A percentile compares a stretch with the other conserved stretches of the same genome.
Evolutionary conservation across 768 basidiomycete genomes (phyloP).

Genomic region (Nidularia sp.): DNA sequence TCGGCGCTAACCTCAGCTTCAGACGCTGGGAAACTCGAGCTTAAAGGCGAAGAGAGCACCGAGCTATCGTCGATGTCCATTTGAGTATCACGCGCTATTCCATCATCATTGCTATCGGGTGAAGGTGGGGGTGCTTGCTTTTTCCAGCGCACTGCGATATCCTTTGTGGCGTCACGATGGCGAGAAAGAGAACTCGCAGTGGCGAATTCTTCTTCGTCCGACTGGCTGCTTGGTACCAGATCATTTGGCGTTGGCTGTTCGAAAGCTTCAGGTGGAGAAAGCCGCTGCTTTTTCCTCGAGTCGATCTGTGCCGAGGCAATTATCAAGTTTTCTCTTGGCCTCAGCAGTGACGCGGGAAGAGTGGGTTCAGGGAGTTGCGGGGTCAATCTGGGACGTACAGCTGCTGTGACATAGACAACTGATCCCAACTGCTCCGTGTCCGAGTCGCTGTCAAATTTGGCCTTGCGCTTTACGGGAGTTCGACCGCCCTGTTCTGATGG

Average conservation of each 20-base stretch:
- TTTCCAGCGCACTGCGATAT: neutral
- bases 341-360: conserved; percentile 6
- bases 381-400: conserved; percentile 5
- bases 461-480: conserved; percentile 22
- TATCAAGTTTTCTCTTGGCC: conserved; percentile 18
- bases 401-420: conserved; percentile 24
- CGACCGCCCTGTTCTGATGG: too few species aligned
- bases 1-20: too few species aligned
- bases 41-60: too few species aligned
- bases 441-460: conserved; percentile 32
- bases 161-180: conserved; percentile 1
- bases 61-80: too few species aligned
- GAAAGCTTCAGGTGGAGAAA: conserved; percentile 24
- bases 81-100: too few species aligned
- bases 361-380: neutral
- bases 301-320: conserved; percentile 7
- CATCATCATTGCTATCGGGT: neutral
- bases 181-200: conserved; percentile 7
- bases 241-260: conserved; percentile 11
- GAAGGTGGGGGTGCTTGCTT: neutral
- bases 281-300: neutral
- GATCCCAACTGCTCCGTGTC: conserved; percentile 20
- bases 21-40: too few species aligned
- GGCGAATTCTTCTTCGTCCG: conserved; percentile 57
- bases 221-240: conserved; percentile 61